These are phyloP conservation scores for Sicyos baderoa DNA, from an alignment of 306 rosid species.

Conservation along the genomic window DNA sequence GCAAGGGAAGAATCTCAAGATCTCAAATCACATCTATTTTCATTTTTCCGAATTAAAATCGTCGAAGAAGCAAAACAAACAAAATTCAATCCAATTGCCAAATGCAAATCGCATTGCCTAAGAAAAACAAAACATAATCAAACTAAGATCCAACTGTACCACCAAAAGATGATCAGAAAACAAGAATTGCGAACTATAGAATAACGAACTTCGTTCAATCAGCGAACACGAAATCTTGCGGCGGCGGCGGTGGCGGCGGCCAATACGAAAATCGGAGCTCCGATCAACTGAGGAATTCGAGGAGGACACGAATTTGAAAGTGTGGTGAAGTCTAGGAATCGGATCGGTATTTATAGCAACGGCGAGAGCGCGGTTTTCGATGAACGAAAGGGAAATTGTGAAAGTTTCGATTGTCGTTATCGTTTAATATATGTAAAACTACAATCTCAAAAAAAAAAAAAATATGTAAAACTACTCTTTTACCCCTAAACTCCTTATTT, in stretches of 20 bases:
- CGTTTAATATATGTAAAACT: too few relatives aligned
- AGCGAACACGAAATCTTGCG: neutral
- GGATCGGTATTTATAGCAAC: conserved; percentile 13
- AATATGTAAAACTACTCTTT: too few relatives aligned
- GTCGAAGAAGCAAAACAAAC: neutral
- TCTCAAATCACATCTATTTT: conserved; percentile 3
- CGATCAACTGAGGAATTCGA: neutral
- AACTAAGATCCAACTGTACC: neutral
- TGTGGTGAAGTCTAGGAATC: neutral
- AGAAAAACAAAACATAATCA: neutral
- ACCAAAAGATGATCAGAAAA: neutral
- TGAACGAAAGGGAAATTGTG: neutral
- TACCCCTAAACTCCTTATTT: too few relatives aligned
- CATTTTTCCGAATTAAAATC: too few relatives aligned
- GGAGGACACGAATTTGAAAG: neutral
- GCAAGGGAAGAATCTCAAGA: conserved; percentile 3
- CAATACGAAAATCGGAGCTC: neutral
- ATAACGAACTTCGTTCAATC: conserved; percentile 34
- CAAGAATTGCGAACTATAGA: conserved; percentile 15
- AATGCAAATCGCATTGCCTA: conserved; percentile 23
- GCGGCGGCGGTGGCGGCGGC: conserved; percentile 10
- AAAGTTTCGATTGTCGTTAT: too few relatives aligned
- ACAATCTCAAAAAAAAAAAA: too few relatives aligned
- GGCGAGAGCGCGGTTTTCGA: neutral
- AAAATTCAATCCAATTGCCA: neutral